Base-by-base conservation (phyloP, 2,329 filamentous ascomycete genomes). In the Monilinia fructicola region DNA sequence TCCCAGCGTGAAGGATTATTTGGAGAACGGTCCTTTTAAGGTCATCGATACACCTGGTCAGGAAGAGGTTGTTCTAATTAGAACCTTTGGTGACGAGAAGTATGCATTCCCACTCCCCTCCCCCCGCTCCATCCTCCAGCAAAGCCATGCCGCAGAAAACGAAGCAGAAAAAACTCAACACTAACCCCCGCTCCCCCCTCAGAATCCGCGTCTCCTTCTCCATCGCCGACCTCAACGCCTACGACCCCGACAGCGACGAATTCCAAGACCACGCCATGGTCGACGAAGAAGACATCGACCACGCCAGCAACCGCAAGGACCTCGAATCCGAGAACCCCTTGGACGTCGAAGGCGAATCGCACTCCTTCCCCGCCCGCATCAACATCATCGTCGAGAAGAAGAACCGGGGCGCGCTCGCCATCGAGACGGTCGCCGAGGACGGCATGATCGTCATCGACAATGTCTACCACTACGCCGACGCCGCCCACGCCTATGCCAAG, bases 311-410 rank as follows among this genome's bases (percentile, higher is more conserved):
- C 67, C 81, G 84, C 50, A 78, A 81, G 59, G 81, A 84, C 75
- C 86, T 86, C 76, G 81, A 85, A 71, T 82, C 74, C 76, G 73
- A 84, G 67, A 80, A 86, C 12, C 83, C 85, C 35, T 82, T 84
- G 66, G 84, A 85, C 72, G 83, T 84, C 46, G 80, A 80, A 28
- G 77, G 79, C 65, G 81, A 85, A 67, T 79, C 84, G 50, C 60
- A 40, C 9, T 84, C 86, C 68, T 92, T 94, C 77, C 92, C 93
- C 66, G 91, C 90, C 74, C 89, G 90, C 72, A 84, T 97, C 70
- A 92, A 90, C 79, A 88, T 99, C 74, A 88, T 93, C 60, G 85
- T 99, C 67, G 92, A 96, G 84, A 96, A 97, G 83, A 84, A 90
- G 68, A 86, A 85, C 80, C 90, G 91, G 76, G 93, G 94, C 68